A percentile compares a stretch with the other conserved stretches of the same genome.
phyloP scores from a whole-genome alignment of 2,329 filamentous ascomycete genomes.

The Teratosphaeria zuluensis region DNA sequence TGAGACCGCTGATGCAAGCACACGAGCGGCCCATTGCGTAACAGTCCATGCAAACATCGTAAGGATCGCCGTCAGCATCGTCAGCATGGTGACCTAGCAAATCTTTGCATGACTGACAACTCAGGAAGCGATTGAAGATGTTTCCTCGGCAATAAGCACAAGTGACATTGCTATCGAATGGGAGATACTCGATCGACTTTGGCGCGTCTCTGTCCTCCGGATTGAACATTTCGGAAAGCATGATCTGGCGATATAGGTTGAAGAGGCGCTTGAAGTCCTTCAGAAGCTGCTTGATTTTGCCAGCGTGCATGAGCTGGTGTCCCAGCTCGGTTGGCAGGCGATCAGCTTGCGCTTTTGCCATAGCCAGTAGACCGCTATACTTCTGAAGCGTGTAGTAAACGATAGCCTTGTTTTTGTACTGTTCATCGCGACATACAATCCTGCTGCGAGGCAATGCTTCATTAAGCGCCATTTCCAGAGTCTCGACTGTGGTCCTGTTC shows the following conservation, averaged over 20 bases:
- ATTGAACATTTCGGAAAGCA: conserved; percentile 80
- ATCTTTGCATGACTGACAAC: conserved; percentile 74
- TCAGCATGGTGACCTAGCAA: conserved; percentile 48
- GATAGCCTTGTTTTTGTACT: conserved; percentile 98
- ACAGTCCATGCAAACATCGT: conserved; percentile 97
- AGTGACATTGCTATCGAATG: conserved; percentile 83
- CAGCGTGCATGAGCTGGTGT: conserved; percentile 25
- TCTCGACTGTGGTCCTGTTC: conserved; percentile 92
- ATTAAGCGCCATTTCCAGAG: conserved; percentile 71
- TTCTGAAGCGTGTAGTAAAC: conserved; percentile 78
- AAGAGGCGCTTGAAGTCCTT: conserved; percentile 78
- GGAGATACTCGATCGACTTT: conserved; percentile 64
- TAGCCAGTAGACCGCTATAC: conserved; percentile 54
- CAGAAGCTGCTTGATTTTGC: conserved; percentile 59
- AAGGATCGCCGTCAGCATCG: conserved; percentile 64
- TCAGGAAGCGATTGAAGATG: conserved; percentile 94
- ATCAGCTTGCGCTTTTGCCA: conserved; percentile 43
- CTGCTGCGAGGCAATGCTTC: conserved; percentile 84
- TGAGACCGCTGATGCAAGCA: conserved; percentile 71
- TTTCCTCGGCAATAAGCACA: conserved; percentile 94
- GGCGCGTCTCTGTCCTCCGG: conserved; percentile 45
- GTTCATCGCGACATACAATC: conserved; percentile 90
- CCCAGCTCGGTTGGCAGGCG: conserved; percentile 27
- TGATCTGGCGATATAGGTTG: conserved; percentile 62
- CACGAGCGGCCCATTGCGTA: conserved; percentile 97